Evolutionary conservation across 345 rosid genomes (phyloP), one percentile per base, ranked within the genome.

Genomic region (Lumnitzera racemosa): DNA sequence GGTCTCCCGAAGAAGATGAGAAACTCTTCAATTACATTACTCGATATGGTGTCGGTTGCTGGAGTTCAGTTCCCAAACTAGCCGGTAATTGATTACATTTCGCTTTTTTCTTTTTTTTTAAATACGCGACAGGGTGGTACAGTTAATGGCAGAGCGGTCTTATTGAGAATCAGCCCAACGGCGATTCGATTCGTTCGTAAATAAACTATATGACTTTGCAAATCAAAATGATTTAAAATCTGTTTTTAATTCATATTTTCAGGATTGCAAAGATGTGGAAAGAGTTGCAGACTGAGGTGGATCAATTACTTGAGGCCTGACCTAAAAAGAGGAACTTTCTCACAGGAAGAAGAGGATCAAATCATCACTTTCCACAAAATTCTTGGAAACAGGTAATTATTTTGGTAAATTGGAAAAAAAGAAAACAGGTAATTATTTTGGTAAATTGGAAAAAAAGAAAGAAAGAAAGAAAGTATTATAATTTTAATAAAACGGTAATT

Each of bases 211-310:
- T 24, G 14, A 8, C 24, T 17, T 13, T 2, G 29, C 24, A 13
- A 24, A 15, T 20, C 13, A 4, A 51, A 51, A 24, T 48, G 31
- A 36, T 9, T 6, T 36, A 49, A 27, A 49, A 31, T 23, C n/a
- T 29, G 47, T 3, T 1, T 63, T 29, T 15, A 9, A 15, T 47
- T 51, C 52, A 24, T 41, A 50, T 5, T 43, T 63, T 24, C 56
- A 85, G 91, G 91, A 7, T 53, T 85, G 72, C 88, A 85, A 9
- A 82, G 91, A 67, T 85, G 91, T 77, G 91, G 91, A 59, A 91
- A 91, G 76, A 91, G 98, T 67, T 91, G 98, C 66, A 81, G 98
- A 56, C 67, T 91, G 60, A 84, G 97, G 63, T 90, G 97, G 97
- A 83, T 90, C 65, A 90, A 90, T 59, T 90, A 90, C 77, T 66